Evolutionary conservation across 2,329 filamentous ascomycete genomes (phyloP), one percentile per base, ranked within the genome.

Genomic region (Arthrocladium fulminans): DNA sequence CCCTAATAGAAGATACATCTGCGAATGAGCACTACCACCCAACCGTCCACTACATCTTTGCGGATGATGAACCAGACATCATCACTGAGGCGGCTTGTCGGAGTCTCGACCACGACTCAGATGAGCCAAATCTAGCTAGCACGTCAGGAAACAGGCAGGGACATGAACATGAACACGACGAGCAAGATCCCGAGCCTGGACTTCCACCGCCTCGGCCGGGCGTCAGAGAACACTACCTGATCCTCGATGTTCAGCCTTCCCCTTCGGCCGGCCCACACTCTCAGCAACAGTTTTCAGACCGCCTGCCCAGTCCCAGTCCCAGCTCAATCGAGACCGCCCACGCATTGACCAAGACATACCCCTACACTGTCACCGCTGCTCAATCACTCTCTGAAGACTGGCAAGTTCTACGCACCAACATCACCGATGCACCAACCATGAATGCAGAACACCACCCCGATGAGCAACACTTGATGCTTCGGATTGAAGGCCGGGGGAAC

Each of bases 21-120:
- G 82, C 79, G 7, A 76, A 80, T 58, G 79, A 86, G 39, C 85
- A 87, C 53, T 76, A 87, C 59, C 89, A 97, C 63, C 92, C 90
- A 1, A 81, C 79, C 46, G 81, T 95, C 1, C 88, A 90, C 69
- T 97, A 97, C 69, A 77, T 97, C 61, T 97, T 98, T 70, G 79
- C 80, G 58, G 89, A 97, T 65, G 92, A 97, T 66, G 88, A 96
- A 61, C 78, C 81, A 1, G 84, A 89, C 40, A 71, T 85, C 38
- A 72, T 94, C 30, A 84, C 84, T 1, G 75, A 80, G 30, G 81
- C 84, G 1, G 75, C 76, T 3, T 65, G 82, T 51, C 71, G 73
- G 27, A 72, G 73, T 17, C 63, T 81, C 65, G 66, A 78, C 63
- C 45, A 49, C 15, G 40, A 51, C 22, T 42, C 39, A 23, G 41